Conservation (phyloP, 2,329 filamentous ascomycete species). For the Monilinia laxa region DNA sequence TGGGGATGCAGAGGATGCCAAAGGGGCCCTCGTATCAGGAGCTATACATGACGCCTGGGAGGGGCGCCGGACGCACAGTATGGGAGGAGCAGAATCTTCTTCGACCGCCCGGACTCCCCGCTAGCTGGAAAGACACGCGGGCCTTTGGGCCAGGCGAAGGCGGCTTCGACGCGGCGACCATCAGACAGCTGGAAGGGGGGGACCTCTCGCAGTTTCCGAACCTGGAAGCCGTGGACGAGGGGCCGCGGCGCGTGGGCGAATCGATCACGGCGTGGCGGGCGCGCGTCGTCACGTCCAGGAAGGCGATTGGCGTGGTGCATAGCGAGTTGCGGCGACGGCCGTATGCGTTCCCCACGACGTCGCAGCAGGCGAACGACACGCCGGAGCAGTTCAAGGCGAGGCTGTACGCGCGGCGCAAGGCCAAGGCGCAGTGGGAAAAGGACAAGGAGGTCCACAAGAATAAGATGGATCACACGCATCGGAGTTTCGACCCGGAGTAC, state of each 20-base stretch:
- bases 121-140: not conserved
- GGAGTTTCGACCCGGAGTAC: not conserved
- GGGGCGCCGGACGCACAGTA: not conserved
- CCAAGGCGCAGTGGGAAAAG: not conserved
- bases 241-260: not conserved
- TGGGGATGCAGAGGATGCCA: too few relatives aligned
- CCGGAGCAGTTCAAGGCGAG: conserved; percentile 2
- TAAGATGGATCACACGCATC: conserved; percentile 14
- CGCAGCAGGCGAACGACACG: not conserved
- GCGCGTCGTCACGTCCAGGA: not conserved
- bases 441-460: conserved; percentile 9
- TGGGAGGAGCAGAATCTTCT: not conserved
- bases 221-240: not conserved
- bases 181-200: not conserved
- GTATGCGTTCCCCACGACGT: not conserved
- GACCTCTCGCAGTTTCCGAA: not conserved
- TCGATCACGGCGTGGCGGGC: not conserved
- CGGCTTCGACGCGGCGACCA: not conserved
- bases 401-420: not conserved
- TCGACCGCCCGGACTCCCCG: not conserved
- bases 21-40: not conserved
- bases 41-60: not conserved
- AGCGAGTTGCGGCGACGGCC: not conserved
- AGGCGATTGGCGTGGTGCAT: not conserved
- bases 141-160: not conserved